Percentiles rank a stretch among this genome's conserved stretches.
Conservation (phyloP, 192 early-diverging fungal species). For the Haplosporangium gracile region DNA sequence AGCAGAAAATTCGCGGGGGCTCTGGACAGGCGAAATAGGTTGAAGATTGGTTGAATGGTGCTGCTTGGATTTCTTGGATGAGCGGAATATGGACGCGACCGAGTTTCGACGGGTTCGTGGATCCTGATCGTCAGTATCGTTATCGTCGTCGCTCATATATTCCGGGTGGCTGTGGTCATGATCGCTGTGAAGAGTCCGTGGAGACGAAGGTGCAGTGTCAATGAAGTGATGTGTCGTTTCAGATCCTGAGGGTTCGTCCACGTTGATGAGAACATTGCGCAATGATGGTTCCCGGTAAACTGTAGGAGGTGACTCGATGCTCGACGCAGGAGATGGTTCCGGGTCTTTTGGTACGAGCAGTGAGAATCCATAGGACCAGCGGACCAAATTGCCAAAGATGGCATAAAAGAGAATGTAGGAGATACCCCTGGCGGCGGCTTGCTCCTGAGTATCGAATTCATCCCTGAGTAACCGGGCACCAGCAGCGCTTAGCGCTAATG, state of each 20-base stretch:
- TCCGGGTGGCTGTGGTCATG: neutral
- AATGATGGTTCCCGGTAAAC: neutral
- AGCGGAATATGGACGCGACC: constrained; percentile 2
- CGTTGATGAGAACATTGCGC: constrained; percentile 8
- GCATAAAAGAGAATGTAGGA: constrained; percentile 86
- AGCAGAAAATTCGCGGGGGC: neutral
- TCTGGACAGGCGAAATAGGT: neutral
- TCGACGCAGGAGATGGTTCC: neutral
- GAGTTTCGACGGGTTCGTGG: neutral
- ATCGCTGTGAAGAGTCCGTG: neutral
- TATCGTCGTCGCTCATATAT: neutral
- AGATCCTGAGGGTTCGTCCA: constrained; percentile 10
- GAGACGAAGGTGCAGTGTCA: constrained; percentile 3
- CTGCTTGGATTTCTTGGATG: neutral
- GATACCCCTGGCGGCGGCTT: constrained; percentile 71
- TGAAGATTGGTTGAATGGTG: constrained; percentile 17
- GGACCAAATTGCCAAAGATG: constrained; percentile 80
- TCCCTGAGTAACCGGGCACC: constrained; percentile 54
- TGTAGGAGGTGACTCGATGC: neutral
- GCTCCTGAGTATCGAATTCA: constrained; percentile 58
- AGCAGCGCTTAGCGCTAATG: constrained; percentile 62
- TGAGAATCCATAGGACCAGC: constrained; percentile 82
- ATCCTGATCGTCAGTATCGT: neutral
- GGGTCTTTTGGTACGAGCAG: constrained; percentile 61
- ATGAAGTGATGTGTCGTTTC: neutral